phyloP scores from a whole-genome alignment of 257 asterid genomes.

The Penstemon barbatus region DNA sequence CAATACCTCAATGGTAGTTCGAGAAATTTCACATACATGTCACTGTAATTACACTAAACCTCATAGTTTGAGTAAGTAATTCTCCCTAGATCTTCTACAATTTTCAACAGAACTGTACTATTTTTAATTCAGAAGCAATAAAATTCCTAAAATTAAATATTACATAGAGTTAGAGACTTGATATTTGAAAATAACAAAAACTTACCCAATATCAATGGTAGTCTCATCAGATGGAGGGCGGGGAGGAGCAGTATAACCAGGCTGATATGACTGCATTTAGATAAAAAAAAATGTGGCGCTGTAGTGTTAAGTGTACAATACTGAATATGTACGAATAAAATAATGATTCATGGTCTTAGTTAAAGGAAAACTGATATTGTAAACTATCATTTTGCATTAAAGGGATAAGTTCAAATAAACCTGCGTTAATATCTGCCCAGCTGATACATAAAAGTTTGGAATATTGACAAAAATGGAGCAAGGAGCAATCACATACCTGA shows the following conservation, averaged over 20 bases:
- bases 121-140: not conserved
- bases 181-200: constrained; percentile 18
- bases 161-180: not conserved
- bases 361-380: not conserved
- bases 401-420: not conserved
- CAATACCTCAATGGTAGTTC: too few relatives aligned
- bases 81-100: not conserved
- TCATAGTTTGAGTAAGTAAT: too few relatives aligned
- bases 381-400: not conserved
- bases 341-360: not conserved
- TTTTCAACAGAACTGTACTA: not conserved
- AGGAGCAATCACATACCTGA: constrained; percentile 39
- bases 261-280: constrained; percentile 71
- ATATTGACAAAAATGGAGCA: not conserved
- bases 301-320: not conserved
- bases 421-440: too few relatives aligned
- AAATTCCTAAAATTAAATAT: not conserved
- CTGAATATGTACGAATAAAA: constrained; percentile 1
- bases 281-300: constrained; percentile 17
- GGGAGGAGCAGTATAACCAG: constrained; percentile 87
- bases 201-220: constrained; percentile 80
- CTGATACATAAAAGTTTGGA: not conserved
- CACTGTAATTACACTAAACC: too few relatives aligned
- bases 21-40: too few relatives aligned
- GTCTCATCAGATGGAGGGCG: constrained; percentile 77